Conservation (phyloP, 768 basidiomycete species). For the Clavaria fumosa region DNA sequence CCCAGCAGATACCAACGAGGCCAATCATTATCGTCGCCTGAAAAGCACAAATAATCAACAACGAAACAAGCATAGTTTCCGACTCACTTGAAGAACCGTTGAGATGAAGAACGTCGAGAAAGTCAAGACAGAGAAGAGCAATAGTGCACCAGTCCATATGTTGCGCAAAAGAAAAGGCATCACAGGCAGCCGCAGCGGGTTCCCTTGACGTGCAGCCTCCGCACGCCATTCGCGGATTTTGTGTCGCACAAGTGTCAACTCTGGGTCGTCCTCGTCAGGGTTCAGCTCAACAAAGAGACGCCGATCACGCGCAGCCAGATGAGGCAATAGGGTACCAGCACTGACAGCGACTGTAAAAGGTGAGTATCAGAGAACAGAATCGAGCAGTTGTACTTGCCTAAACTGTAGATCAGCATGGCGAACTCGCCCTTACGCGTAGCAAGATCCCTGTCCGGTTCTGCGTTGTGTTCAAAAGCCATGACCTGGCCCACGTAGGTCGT, state of each 20-base stretch:
- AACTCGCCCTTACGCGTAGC: constrained; percentile 78
- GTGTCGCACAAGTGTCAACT: constrained; percentile 50
- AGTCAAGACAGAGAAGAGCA: constrained; percentile 67
- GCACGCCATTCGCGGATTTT: constrained; percentile 72
- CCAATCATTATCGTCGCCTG: constrained; percentile 74
- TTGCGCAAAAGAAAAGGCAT: constrained; percentile 88
- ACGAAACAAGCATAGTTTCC: neutral
- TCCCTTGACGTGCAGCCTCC: constrained; percentile 64
- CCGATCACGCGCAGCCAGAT: constrained; percentile 67
- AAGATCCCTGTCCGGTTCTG: constrained; percentile 67
- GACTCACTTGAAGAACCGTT: constrained; percentile 51
- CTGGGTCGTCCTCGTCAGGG: constrained; percentile 63
- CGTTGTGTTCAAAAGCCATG: constrained; percentile 65
- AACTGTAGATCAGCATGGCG: constrained; percentile 81
- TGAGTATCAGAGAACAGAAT: constrained; percentile 7
- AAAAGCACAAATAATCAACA: neutral
- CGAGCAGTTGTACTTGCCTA: constrained; percentile 36
- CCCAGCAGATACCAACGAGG: constrained; percentile 88
- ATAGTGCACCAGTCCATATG: constrained; percentile 81
- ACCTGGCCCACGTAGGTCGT: constrained; percentile 92
- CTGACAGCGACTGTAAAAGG: constrained; percentile 68
- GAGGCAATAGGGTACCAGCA: constrained; percentile 70
- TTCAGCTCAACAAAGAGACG: constrained; percentile 58
- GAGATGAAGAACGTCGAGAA: constrained; percentile 78
- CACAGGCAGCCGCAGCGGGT: constrained; percentile 61